phyloP scores from a whole-genome alignment of 176 grass and related monocot species.

The Elymus sibiricus region DNA sequence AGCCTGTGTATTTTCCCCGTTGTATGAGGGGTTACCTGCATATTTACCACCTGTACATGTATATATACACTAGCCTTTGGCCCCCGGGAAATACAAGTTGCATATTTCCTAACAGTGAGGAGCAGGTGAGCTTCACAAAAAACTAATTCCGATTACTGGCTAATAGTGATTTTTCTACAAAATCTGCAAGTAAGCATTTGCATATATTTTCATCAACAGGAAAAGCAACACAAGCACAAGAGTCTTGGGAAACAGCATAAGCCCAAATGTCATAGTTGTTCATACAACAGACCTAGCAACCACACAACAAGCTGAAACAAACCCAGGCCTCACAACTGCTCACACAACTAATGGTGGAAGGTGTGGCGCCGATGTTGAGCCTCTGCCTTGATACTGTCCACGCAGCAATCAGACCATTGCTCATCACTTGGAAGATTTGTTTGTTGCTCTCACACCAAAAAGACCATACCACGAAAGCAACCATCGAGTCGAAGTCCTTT shows the following conservation, averaged over 20 bases:
- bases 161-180: neutral
- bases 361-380: neutral
- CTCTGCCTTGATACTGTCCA: neutral
- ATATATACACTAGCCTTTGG: too few species aligned
- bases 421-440: neutral
- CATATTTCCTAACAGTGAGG: too few species aligned
- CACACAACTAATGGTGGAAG: neutral
- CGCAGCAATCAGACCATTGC: neutral
- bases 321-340: neutral
- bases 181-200: neutral
- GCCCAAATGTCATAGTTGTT: neutral
- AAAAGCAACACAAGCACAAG: neutral
- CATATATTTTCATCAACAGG: neutral
- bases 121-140: neutral
- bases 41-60: too few species aligned
- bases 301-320: neutral
- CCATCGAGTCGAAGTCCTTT: neutral
- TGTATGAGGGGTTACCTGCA: too few species aligned
- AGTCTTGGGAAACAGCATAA: neutral
- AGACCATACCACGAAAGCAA: neutral
- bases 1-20: too few species aligned
- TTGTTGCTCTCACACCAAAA: neutral
- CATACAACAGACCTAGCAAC: neutral
- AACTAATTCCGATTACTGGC: neutral
- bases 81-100: too few species aligned